A percentile compares a stretch with the other conserved stretches of the same genome.
Evolutionary conservation across 2,329 filamentous ascomycete genomes (phyloP).

Genomic region (Colletotrichum musicola): DNA sequence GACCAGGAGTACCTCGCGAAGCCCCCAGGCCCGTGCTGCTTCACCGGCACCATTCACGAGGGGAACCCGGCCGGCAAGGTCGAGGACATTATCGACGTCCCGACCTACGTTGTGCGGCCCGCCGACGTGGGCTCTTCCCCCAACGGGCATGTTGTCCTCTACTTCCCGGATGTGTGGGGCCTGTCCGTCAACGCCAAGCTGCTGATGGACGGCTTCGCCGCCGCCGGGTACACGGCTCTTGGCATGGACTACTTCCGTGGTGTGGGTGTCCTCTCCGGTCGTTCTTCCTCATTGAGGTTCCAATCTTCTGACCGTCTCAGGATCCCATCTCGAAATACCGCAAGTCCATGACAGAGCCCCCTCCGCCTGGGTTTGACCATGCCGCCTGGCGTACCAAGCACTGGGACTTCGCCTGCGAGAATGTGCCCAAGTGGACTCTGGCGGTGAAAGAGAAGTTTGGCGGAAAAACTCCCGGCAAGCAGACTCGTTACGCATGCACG

Average conservation of each 20-base stretch:
- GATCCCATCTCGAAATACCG: slow-evolving; percentile 59
- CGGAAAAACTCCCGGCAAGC: slow-evolving; percentile 31
- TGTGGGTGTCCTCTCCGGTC: slow-evolving; percentile 43
- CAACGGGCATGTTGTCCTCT: slow-evolving; percentile 58
- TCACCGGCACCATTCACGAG: slow-evolving; percentile 53
- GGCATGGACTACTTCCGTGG: slow-evolving; percentile 61
- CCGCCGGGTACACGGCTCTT: slow-evolving; percentile 56
- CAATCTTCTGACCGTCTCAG: slow-evolving; percentile 39
- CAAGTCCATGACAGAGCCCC: slow-evolving; percentile 42
- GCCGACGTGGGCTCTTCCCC: slow-evolving; percentile 31
- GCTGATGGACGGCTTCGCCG: slow-evolving; percentile 61
- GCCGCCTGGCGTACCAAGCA: slow-evolving; percentile 63
- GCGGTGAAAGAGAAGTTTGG: slow-evolving; percentile 53
- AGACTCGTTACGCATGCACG: slow-evolving; percentile 55
- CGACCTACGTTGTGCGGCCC: slow-evolving; percentile 52
- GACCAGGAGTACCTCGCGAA: slow-evolving; percentile 46
- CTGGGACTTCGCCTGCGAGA: slow-evolving; percentile 54
- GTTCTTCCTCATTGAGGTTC: not conserved
- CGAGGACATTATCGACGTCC: slow-evolving; percentile 49
- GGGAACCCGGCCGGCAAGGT: slow-evolving; percentile 52
- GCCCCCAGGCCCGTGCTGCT: slow-evolving; percentile 53
- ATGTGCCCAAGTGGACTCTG: slow-evolving; percentile 59
- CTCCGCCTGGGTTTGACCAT: slow-evolving; percentile 56
- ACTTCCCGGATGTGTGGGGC: slow-evolving; percentile 60
- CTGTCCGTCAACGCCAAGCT: slow-evolving; percentile 57